Percentiles rank a stretch among this genome's conserved stretches.
These are phyloP conservation scores for Venturia asperata DNA, from an alignment of 2,329 filamentous ascomycete genomes.

Conservation along the genomic window DNA sequence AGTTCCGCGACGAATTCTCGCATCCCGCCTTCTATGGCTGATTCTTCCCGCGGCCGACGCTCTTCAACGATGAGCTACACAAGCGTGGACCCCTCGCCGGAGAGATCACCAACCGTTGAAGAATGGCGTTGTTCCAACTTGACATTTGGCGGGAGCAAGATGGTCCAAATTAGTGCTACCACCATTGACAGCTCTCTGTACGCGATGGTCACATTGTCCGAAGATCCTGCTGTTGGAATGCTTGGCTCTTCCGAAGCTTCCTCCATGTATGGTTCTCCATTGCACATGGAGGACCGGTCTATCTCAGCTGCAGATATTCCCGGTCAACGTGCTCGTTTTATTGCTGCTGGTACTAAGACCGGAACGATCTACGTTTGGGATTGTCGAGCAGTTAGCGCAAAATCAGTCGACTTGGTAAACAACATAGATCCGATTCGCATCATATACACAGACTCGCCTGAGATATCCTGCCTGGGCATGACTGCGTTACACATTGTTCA, in stretches of 20 bases:
- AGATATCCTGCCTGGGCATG: constrained; percentile 74
- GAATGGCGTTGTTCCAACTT: constrained; percentile 62
- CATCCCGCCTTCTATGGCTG: constrained; percentile 4
- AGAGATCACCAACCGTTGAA: constrained; percentile 38
- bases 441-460: constrained; percentile 84
- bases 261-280: constrained; percentile 48
- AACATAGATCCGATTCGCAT: constrained; percentile 64
- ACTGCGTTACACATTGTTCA: constrained; percentile 85
- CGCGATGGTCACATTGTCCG: constrained; percentile 61
- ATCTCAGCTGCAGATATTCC: constrained; percentile 58
- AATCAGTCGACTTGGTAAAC: constrained; percentile 48
- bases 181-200: constrained; percentile 69
- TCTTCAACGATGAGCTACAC: constrained; percentile 24
- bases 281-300: constrained; percentile 41
- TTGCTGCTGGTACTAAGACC: constrained; percentile 72
- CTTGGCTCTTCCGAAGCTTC: constrained; percentile 48
- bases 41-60: constrained; percentile 26
- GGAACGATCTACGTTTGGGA: constrained; percentile 83
- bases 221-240: constrained; percentile 66
- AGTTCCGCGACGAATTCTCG: background rate
- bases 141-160: constrained; percentile 53
- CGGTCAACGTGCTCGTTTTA: constrained; percentile 71
- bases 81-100: constrained; percentile 31
- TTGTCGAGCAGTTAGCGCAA: constrained; percentile 57
- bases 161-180: constrained; percentile 59